Base-by-base conservation (phyloP, 2,329 filamentous ascomycete species). In the Ophiosphaerella herpotricha region DNA sequence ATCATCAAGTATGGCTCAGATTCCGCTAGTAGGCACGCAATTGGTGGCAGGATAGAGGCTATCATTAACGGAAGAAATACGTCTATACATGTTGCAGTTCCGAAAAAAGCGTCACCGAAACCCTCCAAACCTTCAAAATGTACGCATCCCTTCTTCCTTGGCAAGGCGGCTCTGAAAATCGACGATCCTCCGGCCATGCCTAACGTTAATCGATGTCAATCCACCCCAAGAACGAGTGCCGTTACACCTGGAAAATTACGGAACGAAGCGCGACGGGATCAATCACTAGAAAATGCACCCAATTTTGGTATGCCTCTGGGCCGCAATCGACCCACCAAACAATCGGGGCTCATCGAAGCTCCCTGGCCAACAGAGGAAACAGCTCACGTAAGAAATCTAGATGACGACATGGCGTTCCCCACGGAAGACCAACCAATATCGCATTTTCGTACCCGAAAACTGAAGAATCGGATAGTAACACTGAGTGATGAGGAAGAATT, bases 281-380 rank as follows among this genome's bases (percentile, higher is more conserved):
- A 57, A 18, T 57, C 57, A 9, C 54, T 59, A 16, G 44, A 51
- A 9, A 47, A 51, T 3, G 31, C 50, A 8, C 59, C 57, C 14
- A 45, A 54, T 9, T 70, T 67, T 48, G 68, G 57, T 14, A 50
- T 53, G 35, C 43, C 54, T 36, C 48, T 48, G 32, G 57, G 52
- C 33, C 58, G 50, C 40, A 65, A 46, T 24, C 60, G 71, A 36
- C 58, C 63, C 62, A 43, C 84, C 4, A 90, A 84, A 61, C 78
- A 87, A n/a, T 84, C 86, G 0, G 89, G 88, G 2, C 79, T 86
- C 7, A 76, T 78, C 54, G 79, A 89, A 46, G 82, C 89, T 3
- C 78, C 84, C n/a, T 94, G 89, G 87, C 90, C 90, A 33, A 81
- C 83, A 41, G 79, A 80, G 55, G 87, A 78, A 6, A 84, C 84